Evolutionary conservation across 2,329 filamentous ascomycete genomes (phyloP), one percentile per base, ranked within the genome.

Genomic region (Aspergillus chevalieri): DNA sequence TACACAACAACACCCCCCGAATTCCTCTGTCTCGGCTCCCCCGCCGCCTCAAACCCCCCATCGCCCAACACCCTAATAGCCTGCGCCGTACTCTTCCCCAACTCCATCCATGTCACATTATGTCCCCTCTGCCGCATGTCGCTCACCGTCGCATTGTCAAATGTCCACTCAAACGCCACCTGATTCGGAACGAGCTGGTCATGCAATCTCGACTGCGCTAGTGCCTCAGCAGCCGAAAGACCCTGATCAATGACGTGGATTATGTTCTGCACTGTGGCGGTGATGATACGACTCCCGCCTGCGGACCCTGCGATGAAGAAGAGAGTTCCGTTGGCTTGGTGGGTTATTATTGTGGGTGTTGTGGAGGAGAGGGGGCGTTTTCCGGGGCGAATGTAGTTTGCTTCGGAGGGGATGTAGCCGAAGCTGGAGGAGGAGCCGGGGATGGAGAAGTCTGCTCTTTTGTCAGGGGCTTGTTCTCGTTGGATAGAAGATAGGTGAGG

Each of bases 341-440:
- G 73, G 59, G 91, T 87, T 55, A 85, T 81, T 46, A 94, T 91
- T 49, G 89, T 76, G 3, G 91, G 89, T 0, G 86, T 83, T 58
- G 93, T 90, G 54, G 86, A 91, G 1, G 86, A 91, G 3, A 96
- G 74, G 0, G 91, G 89, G 0, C 92, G 82, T 69, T 96, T 96
- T 44, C 82, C 78, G 0, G 89, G 83, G 4, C 83, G 79, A 65
- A 96, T 83, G 65, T 83, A 96, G 76, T 97, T 96, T 42, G 84
- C 79, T 3, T 83, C 81, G 0, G 82, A 85, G 1, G 92, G 90
- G 42, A 85, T 80, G 71, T 89, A 95, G 47, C 89, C 90, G 65
- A 96, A 97, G 22, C 84, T 82, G 65, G 95, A 95, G 50, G 77
- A 78, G 1, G 78, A 73, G 47, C 82, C 82, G 0, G 92, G 91